Evolutionary conservation across 176 grass and related monocot species (phyloP).

Genomic region (Hordeum marinum): DNA sequence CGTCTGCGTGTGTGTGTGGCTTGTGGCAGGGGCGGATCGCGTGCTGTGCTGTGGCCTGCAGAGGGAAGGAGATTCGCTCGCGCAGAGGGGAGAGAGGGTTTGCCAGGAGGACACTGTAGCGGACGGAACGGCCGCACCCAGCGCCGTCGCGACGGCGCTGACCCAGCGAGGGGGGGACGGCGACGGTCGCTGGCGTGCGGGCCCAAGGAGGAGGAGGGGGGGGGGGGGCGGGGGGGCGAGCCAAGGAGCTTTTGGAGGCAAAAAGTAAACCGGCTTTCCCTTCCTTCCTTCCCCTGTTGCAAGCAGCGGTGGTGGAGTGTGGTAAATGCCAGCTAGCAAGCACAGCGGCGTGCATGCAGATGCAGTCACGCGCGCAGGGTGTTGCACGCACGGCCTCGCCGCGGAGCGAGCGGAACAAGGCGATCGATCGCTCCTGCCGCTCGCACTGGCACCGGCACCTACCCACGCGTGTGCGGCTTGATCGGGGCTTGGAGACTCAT

Average conservation of each 20-base stretch:
- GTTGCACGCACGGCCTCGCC: too few species aligned
- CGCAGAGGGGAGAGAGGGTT: background rate
- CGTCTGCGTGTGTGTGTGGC: background rate
- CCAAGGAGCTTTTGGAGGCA: too few species aligned
- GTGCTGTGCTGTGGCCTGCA: background rate
- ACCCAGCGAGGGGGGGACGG: accelerated
- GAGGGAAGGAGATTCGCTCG: background rate
- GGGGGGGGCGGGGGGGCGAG: too few species aligned
- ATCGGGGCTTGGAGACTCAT: too few species aligned
- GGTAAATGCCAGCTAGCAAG: background rate
- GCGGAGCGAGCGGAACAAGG: too few species aligned
- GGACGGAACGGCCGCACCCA: background rate
- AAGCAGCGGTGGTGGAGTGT: too few species aligned
- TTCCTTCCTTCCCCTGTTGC: background rate
- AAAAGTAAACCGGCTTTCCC: background rate
- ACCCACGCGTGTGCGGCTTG: too few species aligned
- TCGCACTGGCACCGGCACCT: too few species aligned
- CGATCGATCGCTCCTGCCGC: background rate
- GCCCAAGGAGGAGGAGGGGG: background rate
- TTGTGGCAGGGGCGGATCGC: background rate
- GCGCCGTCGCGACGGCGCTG: background rate
- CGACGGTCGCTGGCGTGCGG: background rate
- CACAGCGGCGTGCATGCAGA: too few species aligned
- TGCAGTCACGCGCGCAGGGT: too few species aligned
- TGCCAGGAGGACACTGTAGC: background rate